Conservation (phyloP, 2,329 filamentous ascomycete species). For the Lachnellula occidentalis region DNA sequence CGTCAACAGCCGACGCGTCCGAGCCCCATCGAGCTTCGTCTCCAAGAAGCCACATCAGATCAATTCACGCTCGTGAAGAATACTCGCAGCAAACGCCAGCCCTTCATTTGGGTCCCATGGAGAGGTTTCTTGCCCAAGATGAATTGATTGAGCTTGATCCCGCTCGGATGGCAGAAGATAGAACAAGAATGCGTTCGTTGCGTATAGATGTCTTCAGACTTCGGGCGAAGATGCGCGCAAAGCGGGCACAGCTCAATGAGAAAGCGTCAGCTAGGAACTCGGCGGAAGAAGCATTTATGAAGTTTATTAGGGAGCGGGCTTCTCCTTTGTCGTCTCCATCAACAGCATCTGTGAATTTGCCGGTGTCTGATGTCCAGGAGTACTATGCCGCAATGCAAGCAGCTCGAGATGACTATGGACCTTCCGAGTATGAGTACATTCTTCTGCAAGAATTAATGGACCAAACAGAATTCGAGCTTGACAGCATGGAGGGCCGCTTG, state of each 20-base stretch:
- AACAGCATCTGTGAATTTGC: neutral
- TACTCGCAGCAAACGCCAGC: neutral
- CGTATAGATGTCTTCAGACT: slow-evolving; percentile 2
- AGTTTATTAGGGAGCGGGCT: slow-evolving; percentile 4
- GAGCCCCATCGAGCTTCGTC: neutral
- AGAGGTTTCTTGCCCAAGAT: neutral
- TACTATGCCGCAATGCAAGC: slow-evolving; percentile 7
- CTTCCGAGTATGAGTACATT: slow-evolving; percentile 13
- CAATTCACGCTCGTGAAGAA: neutral
- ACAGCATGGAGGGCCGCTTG: slow-evolving; percentile 8
- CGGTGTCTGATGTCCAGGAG: neutral
- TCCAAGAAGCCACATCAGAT: neutral
- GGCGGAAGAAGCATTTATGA: slow-evolving; percentile 15
- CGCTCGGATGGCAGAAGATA: neutral
- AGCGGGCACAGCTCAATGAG: slow-evolving; percentile 7
- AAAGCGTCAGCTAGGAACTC: slow-evolving; percentile 3
- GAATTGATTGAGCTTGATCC: too few species aligned
- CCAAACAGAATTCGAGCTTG: slow-evolving; percentile 12
- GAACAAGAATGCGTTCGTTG: neutral
- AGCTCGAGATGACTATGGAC: slow-evolving; percentile 18
- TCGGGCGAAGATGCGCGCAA: neutral
- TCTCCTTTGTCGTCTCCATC: neutral
- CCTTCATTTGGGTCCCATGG: slow-evolving; percentile 1
- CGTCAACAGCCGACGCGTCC: neutral
- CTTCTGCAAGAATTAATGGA: slow-evolving; percentile 11